Base-by-base conservation (phyloP, 108 stramenopile species). In the Mayamaea pseudoterrestris region DNA sequence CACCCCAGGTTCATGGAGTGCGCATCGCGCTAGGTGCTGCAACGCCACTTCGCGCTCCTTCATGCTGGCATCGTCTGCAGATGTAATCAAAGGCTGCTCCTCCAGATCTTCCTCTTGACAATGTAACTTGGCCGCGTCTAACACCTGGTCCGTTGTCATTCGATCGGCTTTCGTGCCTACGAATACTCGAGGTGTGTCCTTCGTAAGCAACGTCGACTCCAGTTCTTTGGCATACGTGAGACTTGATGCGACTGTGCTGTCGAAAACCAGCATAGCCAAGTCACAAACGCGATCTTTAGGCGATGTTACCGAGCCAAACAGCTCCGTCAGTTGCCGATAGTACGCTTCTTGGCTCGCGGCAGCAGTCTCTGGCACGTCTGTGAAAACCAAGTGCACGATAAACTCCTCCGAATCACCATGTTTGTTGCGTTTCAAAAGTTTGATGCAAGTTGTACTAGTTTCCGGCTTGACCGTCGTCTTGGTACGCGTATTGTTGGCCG, bases 71-170 rank as follows among this genome's bases (percentile, higher is more conserved):
- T 32, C 5, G 18, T 29, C 6, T 17, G 30, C 27, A 5, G 22
- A 17, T 5, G 74, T 68, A 22, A 68, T 63, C 22, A 74, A 35
- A 21, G 72, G 21, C 3, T 78, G 83, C n/a, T 68, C 47, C 49
- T 86, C 84, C 30, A 86, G 37, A 44, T 82, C 80, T 31, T 66
- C 53, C 7, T 50, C 58, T 53, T 47, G 60, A 41, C 84, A 86
- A 41, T 85, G 79, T 25, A 55, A 34, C 3, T 41, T 30, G 9
- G 76, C 76, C 30, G 50, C 52, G 8, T 63, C 61, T 44, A 69
- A 46, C 47, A 68, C 65, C 12, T 45, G 53, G 9, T 28, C 47
- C 14, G 55, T 26, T 26, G 34, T 49, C 44, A 35, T 37, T 13
- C 56, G 14, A 3, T 48, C 25, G 30, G 3, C 16, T 39, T 27